A percentile compares a stretch with the other conserved stretches of the same genome.
phyloP scores from a whole-genome alignment of 768 basidiomycete species.

The Chalciporus piperatus region DNA sequence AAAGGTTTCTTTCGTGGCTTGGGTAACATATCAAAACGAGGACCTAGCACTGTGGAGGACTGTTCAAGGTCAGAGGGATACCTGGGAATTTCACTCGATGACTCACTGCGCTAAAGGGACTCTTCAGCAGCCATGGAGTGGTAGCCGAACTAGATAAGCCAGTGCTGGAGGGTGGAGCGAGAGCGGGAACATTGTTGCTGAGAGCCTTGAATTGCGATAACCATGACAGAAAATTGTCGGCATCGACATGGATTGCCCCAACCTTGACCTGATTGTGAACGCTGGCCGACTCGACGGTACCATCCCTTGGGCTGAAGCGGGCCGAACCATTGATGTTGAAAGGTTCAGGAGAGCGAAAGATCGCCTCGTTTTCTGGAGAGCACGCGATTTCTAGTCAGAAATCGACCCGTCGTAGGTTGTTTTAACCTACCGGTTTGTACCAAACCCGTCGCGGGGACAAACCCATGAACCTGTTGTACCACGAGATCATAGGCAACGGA shows the following conservation, averaged over 20 bases:
- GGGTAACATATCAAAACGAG: constrained; percentile 6
- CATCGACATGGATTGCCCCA: constrained; percentile 45
- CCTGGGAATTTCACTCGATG: background rate
- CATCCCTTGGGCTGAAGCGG: constrained; percentile 57
- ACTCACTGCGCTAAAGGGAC: constrained; percentile 26
- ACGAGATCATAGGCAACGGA: constrained; percentile 50
- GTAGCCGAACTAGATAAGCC: constrained; percentile 1
- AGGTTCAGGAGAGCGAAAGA: constrained; percentile 46
- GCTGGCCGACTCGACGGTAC: constrained; percentile 52
- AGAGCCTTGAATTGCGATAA: constrained; percentile 10
- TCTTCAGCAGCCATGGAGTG: constrained; percentile 29
- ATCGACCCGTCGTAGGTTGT: background rate
- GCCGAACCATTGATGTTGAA: constrained; percentile 47
- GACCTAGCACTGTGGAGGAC: constrained; percentile 18
- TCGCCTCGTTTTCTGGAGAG: constrained; percentile 29
- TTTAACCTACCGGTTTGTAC: constrained; percentile 29
- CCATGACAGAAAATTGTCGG: constrained; percentile 36
- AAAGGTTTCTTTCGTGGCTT: constrained; percentile 18
- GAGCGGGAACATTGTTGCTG: constrained; percentile 1
- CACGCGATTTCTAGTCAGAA: constrained; percentile 8
- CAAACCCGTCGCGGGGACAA: constrained; percentile 26
- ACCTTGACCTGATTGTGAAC: constrained; percentile 44
- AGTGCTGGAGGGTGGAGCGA: constrained; percentile 3
- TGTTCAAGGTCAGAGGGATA: constrained; percentile 8
- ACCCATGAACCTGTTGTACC: constrained; percentile 46